Evolutionary conservation across 2,329 filamentous ascomycete genomes (phyloP).

Genomic region (Pseudogymnoascus sp.): DNA sequence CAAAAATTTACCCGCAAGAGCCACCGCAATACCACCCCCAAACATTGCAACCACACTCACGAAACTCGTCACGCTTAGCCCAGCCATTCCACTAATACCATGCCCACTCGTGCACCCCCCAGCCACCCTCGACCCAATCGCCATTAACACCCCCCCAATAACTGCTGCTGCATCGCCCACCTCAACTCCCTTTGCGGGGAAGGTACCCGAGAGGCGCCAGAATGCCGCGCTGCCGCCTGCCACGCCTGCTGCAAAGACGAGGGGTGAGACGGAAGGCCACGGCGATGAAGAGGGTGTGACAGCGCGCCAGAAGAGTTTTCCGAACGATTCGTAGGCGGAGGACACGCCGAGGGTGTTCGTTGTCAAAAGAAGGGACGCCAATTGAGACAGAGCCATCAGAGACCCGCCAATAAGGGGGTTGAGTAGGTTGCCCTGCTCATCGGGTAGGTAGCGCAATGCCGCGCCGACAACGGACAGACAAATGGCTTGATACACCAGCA

Average conservation of each 20-base stretch:
- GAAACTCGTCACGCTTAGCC: conserved; percentile 52
- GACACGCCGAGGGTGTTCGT: conserved; percentile 51
- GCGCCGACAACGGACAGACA: conserved; percentile 14
- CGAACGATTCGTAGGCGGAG: conserved; percentile 51
- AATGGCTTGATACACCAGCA: conserved; percentile 17
- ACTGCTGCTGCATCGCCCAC: conserved; percentile 34
- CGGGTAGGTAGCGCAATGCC: neutral
- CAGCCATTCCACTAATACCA: conserved; percentile 58
- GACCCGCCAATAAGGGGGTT: conserved; percentile 43
- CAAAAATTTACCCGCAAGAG: conserved; percentile 13
- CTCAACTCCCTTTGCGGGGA: conserved; percentile 20
- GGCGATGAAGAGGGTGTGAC: conserved; percentile 22
- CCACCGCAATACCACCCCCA: conserved; percentile 36
- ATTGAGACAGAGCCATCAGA: conserved; percentile 49
- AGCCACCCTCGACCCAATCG: conserved; percentile 51
- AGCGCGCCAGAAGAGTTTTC: conserved; percentile 43
- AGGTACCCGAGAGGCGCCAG: conserved; percentile 26
- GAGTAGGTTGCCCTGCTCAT: conserved; percentile 25
- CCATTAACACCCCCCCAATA: conserved; percentile 47
- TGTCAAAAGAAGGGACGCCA: conserved; percentile 45
- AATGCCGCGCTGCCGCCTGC: conserved; percentile 37
- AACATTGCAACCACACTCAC: conserved; percentile 52
- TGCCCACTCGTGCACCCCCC: conserved; percentile 63
- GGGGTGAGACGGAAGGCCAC: conserved; percentile 23
- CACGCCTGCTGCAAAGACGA: conserved; percentile 46